Conservation (phyloP, 139 green algal species). For the Auxenochlorella protothecoides region DNA sequence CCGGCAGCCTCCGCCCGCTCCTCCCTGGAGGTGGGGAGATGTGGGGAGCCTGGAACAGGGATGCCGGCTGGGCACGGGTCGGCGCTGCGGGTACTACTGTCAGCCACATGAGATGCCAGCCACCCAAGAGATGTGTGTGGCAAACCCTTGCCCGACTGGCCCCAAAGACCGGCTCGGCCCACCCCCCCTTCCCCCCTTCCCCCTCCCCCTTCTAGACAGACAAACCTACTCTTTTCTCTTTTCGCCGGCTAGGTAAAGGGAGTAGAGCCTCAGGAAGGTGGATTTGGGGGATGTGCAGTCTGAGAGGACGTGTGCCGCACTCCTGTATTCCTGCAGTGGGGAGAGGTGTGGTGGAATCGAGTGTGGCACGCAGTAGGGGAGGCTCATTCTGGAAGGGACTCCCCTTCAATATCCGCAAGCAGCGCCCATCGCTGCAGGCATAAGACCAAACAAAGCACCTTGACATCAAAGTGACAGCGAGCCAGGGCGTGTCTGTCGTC, state of each 20-base stretch:
- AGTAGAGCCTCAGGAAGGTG: conserved; percentile 73
- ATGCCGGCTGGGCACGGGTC: too few relatives aligned
- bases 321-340: conserved; percentile 55
- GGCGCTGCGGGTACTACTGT: too few relatives aligned
- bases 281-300: conserved; percentile 20
- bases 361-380: too few relatives aligned
- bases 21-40: conserved; percentile 29
- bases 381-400: too few relatives aligned
- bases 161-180: background rate
- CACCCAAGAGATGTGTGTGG: too few relatives aligned
- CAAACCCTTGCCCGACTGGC: background rate
- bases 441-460: conserved; percentile 21
- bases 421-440: too few relatives aligned
- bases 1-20: conserved; percentile 50
- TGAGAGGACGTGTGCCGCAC: conserved; percentile 52
- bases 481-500: conserved; percentile 43
- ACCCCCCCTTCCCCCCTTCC: background rate
- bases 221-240: conserved; percentile 60
- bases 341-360: too few relatives aligned
- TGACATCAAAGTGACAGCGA: conserved; percentile 50
- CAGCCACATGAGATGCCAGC: too few relatives aligned
- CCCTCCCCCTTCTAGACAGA: too few relatives aligned
- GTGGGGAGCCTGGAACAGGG: too few relatives aligned
- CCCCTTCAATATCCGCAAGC: too few relatives aligned
- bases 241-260: conserved; percentile 75